These are phyloP conservation scores for Phytophthora citrophthora DNA, from an alignment of 352 stramenopile genomes.

Conservation along the genomic window DNA sequence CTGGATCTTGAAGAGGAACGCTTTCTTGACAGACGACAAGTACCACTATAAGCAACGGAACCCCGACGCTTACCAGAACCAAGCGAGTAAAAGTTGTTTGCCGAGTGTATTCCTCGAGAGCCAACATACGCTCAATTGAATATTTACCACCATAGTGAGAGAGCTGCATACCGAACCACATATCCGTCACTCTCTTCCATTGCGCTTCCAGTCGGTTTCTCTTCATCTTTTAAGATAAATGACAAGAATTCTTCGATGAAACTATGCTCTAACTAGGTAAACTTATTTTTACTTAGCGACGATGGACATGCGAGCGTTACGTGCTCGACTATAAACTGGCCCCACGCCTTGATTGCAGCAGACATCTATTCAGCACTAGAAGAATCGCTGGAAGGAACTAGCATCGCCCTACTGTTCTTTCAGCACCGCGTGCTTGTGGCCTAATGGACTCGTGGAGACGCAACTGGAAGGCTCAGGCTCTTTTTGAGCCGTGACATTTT, in stretches of 20 bases:
- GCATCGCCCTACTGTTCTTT: not conserved
- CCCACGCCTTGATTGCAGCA: slow-evolving; percentile 3
- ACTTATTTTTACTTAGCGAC: not conserved
- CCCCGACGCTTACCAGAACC: not conserved
- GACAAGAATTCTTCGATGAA: too few relatives aligned
- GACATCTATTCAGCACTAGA: slow-evolving; percentile 3
- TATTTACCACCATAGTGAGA: slow-evolving; percentile 20
- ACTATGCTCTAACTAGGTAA: too few relatives aligned
- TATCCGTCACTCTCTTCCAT: not conserved
- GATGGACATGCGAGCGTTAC: not conserved
- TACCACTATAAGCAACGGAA: not conserved
- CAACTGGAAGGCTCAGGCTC: not conserved
- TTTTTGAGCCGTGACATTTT: not conserved
- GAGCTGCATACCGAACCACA: slow-evolving; percentile 12
- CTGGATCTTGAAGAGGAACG: not conserved
- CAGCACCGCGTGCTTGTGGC: not conserved
- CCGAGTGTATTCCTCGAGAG: slow-evolving; percentile 18
- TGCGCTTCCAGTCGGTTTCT: not conserved
- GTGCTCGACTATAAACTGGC: slow-evolving; percentile 12
- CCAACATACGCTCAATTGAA: slow-evolving; percentile 15
- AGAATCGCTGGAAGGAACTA: slow-evolving; percentile 14
- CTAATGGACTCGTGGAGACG: slow-evolving; percentile 5
- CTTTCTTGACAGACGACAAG: not conserved
- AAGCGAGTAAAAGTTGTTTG: slow-evolving; percentile 3
- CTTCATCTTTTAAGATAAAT: not conserved